These are phyloP conservation scores for Discostella pseudostelligera DNA, from an alignment of 108 stramenopile species.

Conservation along the genomic window DNA sequence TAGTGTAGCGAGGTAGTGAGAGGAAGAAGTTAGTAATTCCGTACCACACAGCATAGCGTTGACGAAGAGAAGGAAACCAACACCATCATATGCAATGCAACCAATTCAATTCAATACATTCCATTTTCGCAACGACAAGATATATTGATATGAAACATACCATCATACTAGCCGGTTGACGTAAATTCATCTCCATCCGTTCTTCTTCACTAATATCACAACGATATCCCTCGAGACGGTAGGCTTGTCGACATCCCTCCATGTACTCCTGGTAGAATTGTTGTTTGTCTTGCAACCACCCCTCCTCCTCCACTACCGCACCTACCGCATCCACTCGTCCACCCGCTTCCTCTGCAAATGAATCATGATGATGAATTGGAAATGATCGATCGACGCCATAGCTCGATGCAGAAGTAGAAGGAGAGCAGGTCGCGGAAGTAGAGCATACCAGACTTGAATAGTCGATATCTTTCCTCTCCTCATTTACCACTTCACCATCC, in stretches of 20 bases:
- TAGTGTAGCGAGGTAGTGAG: no score
- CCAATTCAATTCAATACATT: no score
- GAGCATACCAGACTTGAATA: background rate
- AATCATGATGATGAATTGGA: constrained; percentile 30
- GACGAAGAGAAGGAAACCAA: constrained; percentile 5
- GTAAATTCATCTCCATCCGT: constrained; percentile 63
- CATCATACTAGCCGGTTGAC: constrained; percentile 58
- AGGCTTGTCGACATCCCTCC: constrained; percentile 38
- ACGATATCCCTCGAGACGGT: constrained; percentile 15
- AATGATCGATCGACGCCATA: constrained; percentile 51
- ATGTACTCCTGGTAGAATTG: constrained; percentile 42
- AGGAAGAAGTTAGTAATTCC: no score
- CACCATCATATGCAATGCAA: background rate
- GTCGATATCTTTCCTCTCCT: background rate
- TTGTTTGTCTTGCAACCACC: constrained; percentile 5
- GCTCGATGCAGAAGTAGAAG: background rate
- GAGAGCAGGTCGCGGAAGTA: constrained; percentile 8
- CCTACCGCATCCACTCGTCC: no score
- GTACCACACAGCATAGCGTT: no score
- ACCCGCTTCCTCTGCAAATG: background rate
- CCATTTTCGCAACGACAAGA: no score
- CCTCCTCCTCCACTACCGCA: background rate
- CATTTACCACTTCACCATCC: no score
- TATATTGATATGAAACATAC: constrained; percentile 10
- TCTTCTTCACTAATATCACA: constrained; percentile 56